Evolutionary conservation across 495 filamentous ascomycete genomes (phyloP).

Genomic region (Penicillium odoratum): DNA sequence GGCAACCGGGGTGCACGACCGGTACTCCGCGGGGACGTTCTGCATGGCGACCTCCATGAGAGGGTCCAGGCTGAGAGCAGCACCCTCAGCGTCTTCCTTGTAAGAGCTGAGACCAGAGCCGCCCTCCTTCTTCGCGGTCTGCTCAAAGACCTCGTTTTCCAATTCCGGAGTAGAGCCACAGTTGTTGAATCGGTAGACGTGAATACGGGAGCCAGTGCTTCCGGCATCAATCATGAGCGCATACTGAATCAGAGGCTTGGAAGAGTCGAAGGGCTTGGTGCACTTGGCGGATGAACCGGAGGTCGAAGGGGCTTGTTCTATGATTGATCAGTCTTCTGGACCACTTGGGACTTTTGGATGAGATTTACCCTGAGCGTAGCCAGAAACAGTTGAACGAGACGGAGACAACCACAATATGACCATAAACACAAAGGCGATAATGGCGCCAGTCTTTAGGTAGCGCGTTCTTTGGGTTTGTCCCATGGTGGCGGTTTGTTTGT

Average conservation of each 20-base stretch:
- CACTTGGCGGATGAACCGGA: constrained; percentile 56
- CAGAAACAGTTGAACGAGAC: constrained; percentile 37
- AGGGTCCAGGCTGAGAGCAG: constrained; percentile 84
- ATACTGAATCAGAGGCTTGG: constrained; percentile 94
- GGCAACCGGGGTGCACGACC: constrained; percentile 83
- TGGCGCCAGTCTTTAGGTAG: constrained; percentile 78
- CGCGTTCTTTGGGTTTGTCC: constrained; percentile 72
- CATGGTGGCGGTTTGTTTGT: constrained; percentile 48
- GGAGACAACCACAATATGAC: constrained; percentile 76
- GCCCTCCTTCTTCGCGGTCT: constrained; percentile 75
- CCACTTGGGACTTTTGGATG: too few species aligned
- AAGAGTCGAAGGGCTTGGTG: constrained; percentile 73
- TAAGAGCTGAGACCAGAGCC: constrained; percentile 87
- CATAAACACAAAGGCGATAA: constrained; percentile 71
- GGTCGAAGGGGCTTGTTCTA: constrained; percentile 31
- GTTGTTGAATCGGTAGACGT: constrained; percentile 99
- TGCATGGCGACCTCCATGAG: constrained; percentile 83
- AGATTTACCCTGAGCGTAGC: constrained; percentile 40
- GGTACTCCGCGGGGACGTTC: constrained; percentile 81
- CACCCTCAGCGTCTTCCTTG: constrained; percentile 77
- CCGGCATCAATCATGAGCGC: constrained; percentile 98
- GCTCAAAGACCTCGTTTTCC: constrained; percentile 86
- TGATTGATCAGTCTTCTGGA: constrained; percentile 8
- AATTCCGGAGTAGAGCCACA: constrained; percentile 94
- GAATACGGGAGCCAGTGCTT: constrained; percentile 95